Percentiles rank a stretch among this genome's conserved stretches.
Conservation (phyloP, 306 rosid genomes). For the Glycine tomentella region DNA sequence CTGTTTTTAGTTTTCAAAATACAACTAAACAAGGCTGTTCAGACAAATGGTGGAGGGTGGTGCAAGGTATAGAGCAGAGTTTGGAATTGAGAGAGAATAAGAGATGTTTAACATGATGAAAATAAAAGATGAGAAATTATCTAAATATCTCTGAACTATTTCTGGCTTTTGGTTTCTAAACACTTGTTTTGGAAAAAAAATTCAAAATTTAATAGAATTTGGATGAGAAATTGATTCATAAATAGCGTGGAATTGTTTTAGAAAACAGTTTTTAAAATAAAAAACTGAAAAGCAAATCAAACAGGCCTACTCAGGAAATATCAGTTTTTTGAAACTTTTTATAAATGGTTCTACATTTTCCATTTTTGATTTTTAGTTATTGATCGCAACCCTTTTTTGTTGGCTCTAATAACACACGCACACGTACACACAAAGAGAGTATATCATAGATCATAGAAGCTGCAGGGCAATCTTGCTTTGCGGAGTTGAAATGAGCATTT, state of each 20-base stretch:
- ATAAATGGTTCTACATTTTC: slow-evolving; percentile 5
- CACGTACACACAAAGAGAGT: background rate
- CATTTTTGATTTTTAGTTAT: background rate
- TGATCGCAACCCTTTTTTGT: background rate
- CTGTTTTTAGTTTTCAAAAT: too few species aligned
- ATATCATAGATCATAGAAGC: background rate
- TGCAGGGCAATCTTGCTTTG: background rate
- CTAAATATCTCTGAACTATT: background rate
- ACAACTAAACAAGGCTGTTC: too few species aligned
- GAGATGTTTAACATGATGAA: too few species aligned
- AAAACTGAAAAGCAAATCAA: background rate
- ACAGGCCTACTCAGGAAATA: background rate
- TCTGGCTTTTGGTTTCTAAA: background rate
- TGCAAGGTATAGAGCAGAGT: too few species aligned
- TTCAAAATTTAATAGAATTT: background rate
- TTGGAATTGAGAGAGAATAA: too few species aligned
- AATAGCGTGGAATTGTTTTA: background rate
- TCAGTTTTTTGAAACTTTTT: background rate
- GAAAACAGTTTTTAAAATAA: background rate
- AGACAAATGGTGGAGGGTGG: too few species aligned
- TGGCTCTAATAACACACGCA: background rate
- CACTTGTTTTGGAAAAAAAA: background rate
- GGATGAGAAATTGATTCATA: background rate
- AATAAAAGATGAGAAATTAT: too few species aligned
- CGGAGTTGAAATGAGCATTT: background rate